Evolutionary conservation across 257 asterid genomes (phyloP).

Genomic region (Plectranthus barbatus): DNA sequence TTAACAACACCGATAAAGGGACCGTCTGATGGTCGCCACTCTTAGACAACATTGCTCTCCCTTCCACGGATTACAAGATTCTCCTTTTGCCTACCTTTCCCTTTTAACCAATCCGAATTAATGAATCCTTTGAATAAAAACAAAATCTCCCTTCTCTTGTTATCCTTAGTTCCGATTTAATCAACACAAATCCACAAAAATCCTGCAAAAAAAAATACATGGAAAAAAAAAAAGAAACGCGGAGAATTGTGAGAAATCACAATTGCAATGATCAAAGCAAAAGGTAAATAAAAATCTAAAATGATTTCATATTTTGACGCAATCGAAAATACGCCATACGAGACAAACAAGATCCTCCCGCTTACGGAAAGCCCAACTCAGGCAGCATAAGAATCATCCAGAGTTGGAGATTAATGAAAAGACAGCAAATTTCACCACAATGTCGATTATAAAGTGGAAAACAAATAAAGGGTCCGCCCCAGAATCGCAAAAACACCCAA

Average conservation of each 20-base stretch:
- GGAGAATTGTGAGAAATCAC: conserved; percentile 10
- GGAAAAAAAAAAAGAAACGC: background rate
- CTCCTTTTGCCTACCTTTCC: conserved; percentile 1
- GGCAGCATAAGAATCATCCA: conserved; percentile 11
- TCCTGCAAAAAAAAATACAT: conserved; percentile 28
- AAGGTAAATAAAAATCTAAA: background rate
- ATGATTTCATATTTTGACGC: no score
- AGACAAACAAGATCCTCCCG: conserved; percentile 29
- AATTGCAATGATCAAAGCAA: conserved; percentile 8
- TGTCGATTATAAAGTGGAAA: conserved; percentile 22
- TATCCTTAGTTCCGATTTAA: conserved; percentile 16
- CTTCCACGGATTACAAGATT: conserved; percentile 21
- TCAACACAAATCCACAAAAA: conserved; percentile 39
- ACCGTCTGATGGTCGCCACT: conserved; percentile 74
- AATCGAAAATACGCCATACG: conserved; percentile 2
- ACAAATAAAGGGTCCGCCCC: conserved; percentile 5
- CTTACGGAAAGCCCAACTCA: conserved; percentile 6
- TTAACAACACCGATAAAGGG: conserved; percentile 86
- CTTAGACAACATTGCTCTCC: conserved; percentile 62
- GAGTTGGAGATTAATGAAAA: conserved; percentile 10
- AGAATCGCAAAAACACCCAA: conserved; percentile 3
- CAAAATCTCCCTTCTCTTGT: conserved; percentile 27
- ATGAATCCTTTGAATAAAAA: conserved; percentile 21
- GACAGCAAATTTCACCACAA: conserved; percentile 27
- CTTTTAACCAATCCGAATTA: conserved; percentile 12